These are phyloP conservation scores for Thuja plicata DNA, from an alignment of 83 land plant species.

Conservation along the genomic window DNA sequence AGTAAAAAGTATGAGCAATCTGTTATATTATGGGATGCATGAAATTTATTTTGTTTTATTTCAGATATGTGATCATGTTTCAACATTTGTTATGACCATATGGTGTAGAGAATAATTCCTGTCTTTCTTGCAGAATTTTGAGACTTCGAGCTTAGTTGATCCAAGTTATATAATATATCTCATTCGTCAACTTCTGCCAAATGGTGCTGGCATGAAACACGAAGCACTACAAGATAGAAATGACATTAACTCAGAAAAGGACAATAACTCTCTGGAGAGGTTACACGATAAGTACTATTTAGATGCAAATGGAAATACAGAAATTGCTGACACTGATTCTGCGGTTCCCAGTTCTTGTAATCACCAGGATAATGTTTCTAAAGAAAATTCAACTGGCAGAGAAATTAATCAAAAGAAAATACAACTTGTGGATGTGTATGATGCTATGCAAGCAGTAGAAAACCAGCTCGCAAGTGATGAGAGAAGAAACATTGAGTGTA, in stretches of 20 bases:
- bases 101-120: background rate
- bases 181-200: slow-evolving; percentile 78
- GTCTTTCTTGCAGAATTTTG: slow-evolving; percentile 43
- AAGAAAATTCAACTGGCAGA: slow-evolving; percentile 9
- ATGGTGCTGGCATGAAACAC: background rate
- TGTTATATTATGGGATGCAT: background rate
- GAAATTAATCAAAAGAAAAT: slow-evolving; percentile 1
- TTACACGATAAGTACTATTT: background rate
- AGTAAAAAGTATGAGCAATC: background rate
- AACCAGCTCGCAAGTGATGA: background rate
- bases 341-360: background rate
- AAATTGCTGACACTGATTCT: background rate
- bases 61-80: background rate
- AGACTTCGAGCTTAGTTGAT: slow-evolving; percentile 75
- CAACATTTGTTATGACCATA: background rate
- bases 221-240: slow-evolving; percentile 5
- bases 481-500: slow-evolving; percentile 6
- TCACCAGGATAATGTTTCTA: background rate
- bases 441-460: slow-evolving; percentile 3
- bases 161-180: slow-evolving; percentile 88
- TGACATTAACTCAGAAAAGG: slow-evolving; percentile 4
- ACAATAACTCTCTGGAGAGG: background rate
- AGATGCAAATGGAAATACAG: background rate
- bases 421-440: background rate
- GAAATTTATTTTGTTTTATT: slow-evolving; percentile 9